Evolutionary conservation across 345 rosid genomes (phyloP), one percentile per base, ranked within the genome.

Genomic region (Euphorbia pulcherrima): DNA sequence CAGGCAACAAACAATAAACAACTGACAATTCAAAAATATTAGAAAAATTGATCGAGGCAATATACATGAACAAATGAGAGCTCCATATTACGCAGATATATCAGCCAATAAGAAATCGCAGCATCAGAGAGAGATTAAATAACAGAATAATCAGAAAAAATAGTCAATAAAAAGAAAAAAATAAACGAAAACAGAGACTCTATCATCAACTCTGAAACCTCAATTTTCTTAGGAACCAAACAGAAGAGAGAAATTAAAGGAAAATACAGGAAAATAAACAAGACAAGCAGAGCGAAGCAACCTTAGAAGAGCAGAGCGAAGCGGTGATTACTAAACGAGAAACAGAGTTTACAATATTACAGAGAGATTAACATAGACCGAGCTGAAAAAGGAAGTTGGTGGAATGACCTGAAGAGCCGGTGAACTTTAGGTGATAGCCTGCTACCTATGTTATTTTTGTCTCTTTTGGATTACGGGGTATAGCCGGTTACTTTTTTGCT

Each of bases 391-490:
- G 20, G 20, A 44, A 68, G 7, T 35, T 39, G 48, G 33, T 72
- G 71, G 72, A 62, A 73, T 75, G 73, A 87, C 87, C 81, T 82
- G 74, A 68, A 29, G 30, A 75, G 68, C 71, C 76, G 56, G 87
- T 81, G 64, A 29, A 56, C 47, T 48, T 55, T 62, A 60, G 55
- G 68, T 47, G 29, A 18, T 75, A 17, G 21, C 20, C 52, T 48
- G 54, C 75, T 67, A 12, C 33, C 52, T 55, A 13, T 24, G 78
- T 75, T 65, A 8, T 8, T 13, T 11, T 69, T 18, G 46, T 41
- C 60, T n/a, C 16, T 28, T 26, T 9, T 3, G 40, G 24, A 69
- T 82, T 66, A 87, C 89, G 68, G 84, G 78, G 71, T 77, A 72
- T 59, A 73, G 55, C 81, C 87, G 82, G 86, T 83, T 17, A 33